Evolutionary conservation across 306 rosid species (phyloP), one percentile per base, ranked within the genome.

Genomic region (Prosopis cineraria): DNA sequence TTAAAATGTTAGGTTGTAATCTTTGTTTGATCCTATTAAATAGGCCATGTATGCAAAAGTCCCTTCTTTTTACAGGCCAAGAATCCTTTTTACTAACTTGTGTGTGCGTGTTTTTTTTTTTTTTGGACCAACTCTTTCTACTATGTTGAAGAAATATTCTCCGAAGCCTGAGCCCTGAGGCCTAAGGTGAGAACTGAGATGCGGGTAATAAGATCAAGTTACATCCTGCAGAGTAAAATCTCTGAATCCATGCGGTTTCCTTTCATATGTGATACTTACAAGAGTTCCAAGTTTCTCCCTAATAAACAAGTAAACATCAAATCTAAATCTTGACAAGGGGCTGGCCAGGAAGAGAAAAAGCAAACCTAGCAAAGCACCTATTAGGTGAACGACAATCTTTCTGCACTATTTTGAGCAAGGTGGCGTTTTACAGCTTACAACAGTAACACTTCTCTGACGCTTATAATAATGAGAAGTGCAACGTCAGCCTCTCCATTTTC

Each of bases 341-440:
- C 43, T 66, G 45, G 25, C 55, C 72, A n/a, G 66, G 62, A 72
- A 72, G 68, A 52, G 34, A 40, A 79, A 24, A 79, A 62, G 60
- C 66, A 82, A 71, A 68, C 64, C 82, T 73, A 85, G 14, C 19
- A 72, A 9, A 80, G 36, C 55, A 58, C 85, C 89, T 80, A 86
- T 37, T 20, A 6, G 58, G 74, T 20, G 47, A 79, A 72, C 76
- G 44, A 80, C 74, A 83, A 80, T 69, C 66, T 74, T 80, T 77
- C 74, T 69, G 83, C 83, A 80, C 80, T 86, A 80, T 83, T 86
- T 79, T 73, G 34, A 86, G 77, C 69, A 82, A 80, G 39, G 73
- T 43, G 74, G 19, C 72, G 5, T 80, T 74, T 25, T 80, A 74
- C 77, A 74, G 24, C 79, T 64, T 78, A 77, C 67, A 86, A 70